Percentiles rank a stretch among this genome's conserved stretches.
These are phyloP conservation scores for Fagopyrum tataricum DNA, from an alignment of 148 eudicot genomes.

Conservation along the genomic window DNA sequence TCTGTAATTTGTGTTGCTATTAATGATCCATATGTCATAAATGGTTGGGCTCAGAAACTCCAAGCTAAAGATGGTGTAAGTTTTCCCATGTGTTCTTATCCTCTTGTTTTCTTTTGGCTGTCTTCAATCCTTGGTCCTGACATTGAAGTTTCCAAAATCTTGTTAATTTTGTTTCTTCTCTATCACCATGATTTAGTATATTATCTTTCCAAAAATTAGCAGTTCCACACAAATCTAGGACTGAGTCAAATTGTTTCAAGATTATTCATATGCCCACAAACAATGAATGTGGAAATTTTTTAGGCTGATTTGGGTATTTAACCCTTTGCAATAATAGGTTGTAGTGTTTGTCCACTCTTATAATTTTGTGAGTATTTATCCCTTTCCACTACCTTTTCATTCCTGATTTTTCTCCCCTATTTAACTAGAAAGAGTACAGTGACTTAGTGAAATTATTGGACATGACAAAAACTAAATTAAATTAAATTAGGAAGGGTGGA, in stretches of 20 bases:
- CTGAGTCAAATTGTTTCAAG: not conserved
- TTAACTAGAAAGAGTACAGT: no score
- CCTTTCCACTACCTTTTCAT: no score
- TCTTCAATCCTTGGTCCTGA: not conserved
- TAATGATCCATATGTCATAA: slow-evolving; percentile 86
- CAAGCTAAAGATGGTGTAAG: slow-evolving; percentile 82
- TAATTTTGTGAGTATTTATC: no score
- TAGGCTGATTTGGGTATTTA: no score
- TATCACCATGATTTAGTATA: not conserved
- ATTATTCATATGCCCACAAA: no score
- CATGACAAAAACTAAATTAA: no score
- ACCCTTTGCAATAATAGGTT: no score
- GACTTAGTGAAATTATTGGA: no score
- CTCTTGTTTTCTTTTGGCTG: not conserved
- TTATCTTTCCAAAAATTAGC: not conserved
- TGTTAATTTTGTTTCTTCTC: not conserved
- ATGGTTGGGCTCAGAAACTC: slow-evolving; percentile 98
- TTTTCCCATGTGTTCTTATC: slow-evolving; percentile 13
- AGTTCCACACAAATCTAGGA: not conserved
- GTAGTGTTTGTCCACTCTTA: no score
- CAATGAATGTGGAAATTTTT: no score
- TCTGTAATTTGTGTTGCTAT: slow-evolving; percentile 80
- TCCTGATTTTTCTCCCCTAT: no score
- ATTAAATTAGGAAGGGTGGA: no score
- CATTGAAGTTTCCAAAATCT: not conserved